Conservation (phyloP, 371 early-diverging fungal genomes). For the Syncephalastrum racemosum region DNA sequence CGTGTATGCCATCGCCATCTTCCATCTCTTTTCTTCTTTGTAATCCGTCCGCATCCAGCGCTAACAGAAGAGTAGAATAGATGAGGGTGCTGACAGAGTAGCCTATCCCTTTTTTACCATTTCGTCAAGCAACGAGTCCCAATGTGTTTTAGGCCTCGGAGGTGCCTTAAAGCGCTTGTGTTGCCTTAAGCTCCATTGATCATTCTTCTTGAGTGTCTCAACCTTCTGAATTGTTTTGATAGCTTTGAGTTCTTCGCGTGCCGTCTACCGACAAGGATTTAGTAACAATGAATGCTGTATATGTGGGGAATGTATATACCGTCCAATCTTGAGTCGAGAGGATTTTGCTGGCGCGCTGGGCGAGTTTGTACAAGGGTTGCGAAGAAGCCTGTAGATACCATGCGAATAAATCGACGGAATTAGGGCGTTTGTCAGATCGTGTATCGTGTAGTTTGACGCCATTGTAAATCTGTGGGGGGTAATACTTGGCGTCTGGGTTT, state of each 20-base stretch:
- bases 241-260: slow-evolving; percentile 80
- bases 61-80: slow-evolving; percentile 27
- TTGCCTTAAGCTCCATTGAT: slow-evolving; percentile 84
- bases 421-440: slow-evolving; percentile 31
- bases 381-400: slow-evolving; percentile 73
- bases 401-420: slow-evolving; percentile 57
- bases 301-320: slow-evolving; percentile 33
- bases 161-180: slow-evolving; percentile 68
- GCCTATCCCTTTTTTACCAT: slow-evolving; percentile 53
- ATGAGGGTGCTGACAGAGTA: neutral
- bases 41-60: slow-evolving; percentile 87
- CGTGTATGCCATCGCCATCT: slow-evolving; percentile 72
- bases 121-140: slow-evolving; percentile 88
- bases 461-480: slow-evolving; percentile 42
- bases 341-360: slow-evolving; percentile 69
- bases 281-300: slow-evolving; percentile 14
- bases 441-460: slow-evolving; percentile 40
- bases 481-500: slow-evolving; percentile 25
- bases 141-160: slow-evolving; percentile 77
- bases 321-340: slow-evolving; percentile 83
- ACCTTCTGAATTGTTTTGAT: slow-evolving; percentile 72
- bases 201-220: slow-evolving; percentile 75
- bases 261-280: slow-evolving; percentile 47
- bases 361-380: slow-evolving; percentile 66
- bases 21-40: slow-evolving; percentile 84